A percentile compares a stretch with the other conserved stretches of the same genome.
Conservation (phyloP, 108 stramenopile species). For the Cylindrotheca fusiformis region DNA sequence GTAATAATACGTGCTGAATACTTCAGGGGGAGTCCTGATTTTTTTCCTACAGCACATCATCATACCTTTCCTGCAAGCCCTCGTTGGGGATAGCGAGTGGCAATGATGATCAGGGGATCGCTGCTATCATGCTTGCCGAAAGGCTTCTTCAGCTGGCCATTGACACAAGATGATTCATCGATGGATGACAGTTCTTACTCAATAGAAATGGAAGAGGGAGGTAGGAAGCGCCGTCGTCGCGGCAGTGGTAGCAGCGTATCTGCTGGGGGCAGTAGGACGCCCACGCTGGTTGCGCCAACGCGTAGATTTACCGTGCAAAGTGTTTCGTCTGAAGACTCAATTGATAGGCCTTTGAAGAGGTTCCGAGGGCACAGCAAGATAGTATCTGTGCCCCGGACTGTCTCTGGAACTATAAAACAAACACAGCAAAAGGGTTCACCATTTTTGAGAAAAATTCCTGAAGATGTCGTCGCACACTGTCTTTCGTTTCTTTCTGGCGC, state of each 20-base stretch:
- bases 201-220: conserved; percentile 7
- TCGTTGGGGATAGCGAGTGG: conserved; percentile 40
- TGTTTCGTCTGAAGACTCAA: conserved; percentile 11
- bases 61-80: no score
- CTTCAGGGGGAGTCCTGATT: no score
- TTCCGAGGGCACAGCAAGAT: conserved; percentile 20
- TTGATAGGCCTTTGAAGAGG: conserved; percentile 28
- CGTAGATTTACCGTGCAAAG: conserved; percentile 17
- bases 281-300: conserved; percentile 18
- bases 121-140: conserved; percentile 33
- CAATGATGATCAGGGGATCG: conserved; percentile 37
- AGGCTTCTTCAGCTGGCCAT: conserved; percentile 35
- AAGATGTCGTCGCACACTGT: conserved; percentile 51
- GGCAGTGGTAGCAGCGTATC: background rate
- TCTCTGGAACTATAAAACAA: conserved; percentile 19
- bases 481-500: conserved; percentile 53
- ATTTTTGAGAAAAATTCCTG: conserved; percentile 35
- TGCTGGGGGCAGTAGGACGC: conserved; percentile 33
- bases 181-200: conserved; percentile 15
- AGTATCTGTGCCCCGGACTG: conserved; percentile 5
- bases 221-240: conserved; percentile 15
- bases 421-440: conserved; percentile 8
- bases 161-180: conserved; percentile 16
- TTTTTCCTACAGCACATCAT: no score
- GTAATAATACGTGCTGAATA: no score